Conservation (phyloP, 1,284 basidiomycete genomes). For the Irpex sp. region DNA sequence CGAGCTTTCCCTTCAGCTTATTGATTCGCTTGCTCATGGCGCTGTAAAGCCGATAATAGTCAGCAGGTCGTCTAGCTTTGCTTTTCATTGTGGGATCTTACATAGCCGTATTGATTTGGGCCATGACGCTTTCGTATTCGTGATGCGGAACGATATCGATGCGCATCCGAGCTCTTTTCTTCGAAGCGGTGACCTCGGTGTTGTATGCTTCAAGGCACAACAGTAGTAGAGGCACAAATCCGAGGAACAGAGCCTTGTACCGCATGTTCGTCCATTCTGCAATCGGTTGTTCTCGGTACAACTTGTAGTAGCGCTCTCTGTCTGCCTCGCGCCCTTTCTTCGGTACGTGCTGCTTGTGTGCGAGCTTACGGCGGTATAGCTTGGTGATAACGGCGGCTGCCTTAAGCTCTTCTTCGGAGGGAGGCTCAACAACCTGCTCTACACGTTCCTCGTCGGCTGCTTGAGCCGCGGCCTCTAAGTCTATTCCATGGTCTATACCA, state of each 20-base stretch:
- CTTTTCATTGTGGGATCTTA: not conserved
- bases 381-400: slow-evolving; percentile 28
- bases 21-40: not conserved
- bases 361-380: slow-evolving; percentile 26
- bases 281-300: not conserved
- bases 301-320: not conserved
- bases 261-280: not conserved
- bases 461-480: slow-evolving; percentile 12
- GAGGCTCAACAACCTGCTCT: slow-evolving; percentile 19
- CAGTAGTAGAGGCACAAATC: not conserved
- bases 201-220: not conserved
- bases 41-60: not conserved
- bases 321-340: slow-evolving; percentile 18
- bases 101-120: not conserved
- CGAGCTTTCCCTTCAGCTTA: not conserved
- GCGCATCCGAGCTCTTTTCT: not conserved
- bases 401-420: slow-evolving; percentile 26
- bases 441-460: slow-evolving; percentile 10
- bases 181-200: not conserved
- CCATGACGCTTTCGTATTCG: not conserved
- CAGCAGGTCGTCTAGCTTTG: too few species aligned
- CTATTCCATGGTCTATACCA: slow-evolving; percentile 20
- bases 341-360: slow-evolving; percentile 20
- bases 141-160: not conserved
- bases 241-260: not conserved